These are phyloP conservation scores for Aspergillus sp. DNA, from an alignment of 2,329 filamentous ascomycete genomes.

Conservation along the genomic window DNA sequence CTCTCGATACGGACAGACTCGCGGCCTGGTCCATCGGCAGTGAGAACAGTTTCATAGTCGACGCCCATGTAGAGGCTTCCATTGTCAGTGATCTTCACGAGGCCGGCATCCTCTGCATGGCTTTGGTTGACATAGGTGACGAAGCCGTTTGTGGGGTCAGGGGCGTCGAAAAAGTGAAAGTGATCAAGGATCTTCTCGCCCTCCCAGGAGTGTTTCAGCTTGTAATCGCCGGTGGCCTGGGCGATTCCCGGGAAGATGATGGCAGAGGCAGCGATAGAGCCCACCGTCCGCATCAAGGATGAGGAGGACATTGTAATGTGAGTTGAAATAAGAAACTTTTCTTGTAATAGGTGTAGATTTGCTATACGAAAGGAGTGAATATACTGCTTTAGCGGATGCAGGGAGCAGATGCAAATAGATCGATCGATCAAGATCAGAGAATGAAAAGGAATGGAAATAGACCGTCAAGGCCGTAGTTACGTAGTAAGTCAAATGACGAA, in stretches of 20 bases:
- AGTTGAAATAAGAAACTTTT: not conserved
- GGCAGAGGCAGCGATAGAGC: conserved; percentile 31
- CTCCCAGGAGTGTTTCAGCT: conserved; percentile 44
- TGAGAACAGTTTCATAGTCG: conserved; percentile 39
- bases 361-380: not conserved
- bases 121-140: conserved; percentile 50
- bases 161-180: conserved; percentile 50
- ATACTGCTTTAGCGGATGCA: not conserved
- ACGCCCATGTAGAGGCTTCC: conserved; percentile 47
- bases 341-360: not conserved
- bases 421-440: conserved; percentile 10
- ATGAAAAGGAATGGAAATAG: conserved; percentile 16
- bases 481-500: conserved; percentile 1
- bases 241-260: conserved; percentile 24
- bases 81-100: conserved; percentile 35
- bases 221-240: conserved; percentile 29
- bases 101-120: conserved; percentile 36
- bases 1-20: conserved; percentile 47
- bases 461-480: conserved; percentile 21
- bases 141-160: conserved; percentile 52
- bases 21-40: conserved; percentile 40
- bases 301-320: conserved; percentile 27
- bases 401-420: conserved; percentile 2
- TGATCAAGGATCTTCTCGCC: conserved; percentile 50
- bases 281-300: conserved; percentile 29